These are phyloP conservation scores for Pseudogymnoascus verrucosus DNA, from an alignment of 2,329 filamentous ascomycete species.

Conservation along the genomic window DNA sequence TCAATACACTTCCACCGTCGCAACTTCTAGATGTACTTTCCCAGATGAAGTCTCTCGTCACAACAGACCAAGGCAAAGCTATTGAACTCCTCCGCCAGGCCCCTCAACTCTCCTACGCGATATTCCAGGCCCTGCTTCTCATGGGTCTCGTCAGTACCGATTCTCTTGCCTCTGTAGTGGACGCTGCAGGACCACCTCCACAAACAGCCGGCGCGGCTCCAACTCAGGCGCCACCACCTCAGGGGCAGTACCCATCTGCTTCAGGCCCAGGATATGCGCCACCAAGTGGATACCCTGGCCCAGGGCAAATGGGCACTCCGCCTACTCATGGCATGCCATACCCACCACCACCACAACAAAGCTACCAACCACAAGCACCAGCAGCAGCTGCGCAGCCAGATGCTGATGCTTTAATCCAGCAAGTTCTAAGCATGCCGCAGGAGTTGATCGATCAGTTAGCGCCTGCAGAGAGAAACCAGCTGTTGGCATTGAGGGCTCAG, in stretches of 20 bases:
- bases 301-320: constrained; percentile 35
- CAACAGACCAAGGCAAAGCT: constrained; percentile 71
- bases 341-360: constrained; percentile 36
- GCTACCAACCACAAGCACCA: constrained; percentile 35
- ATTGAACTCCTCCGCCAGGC: constrained; percentile 81
- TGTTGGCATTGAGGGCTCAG: constrained; percentile 66
- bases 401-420: constrained; percentile 67
- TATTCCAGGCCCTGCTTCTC: constrained; percentile 87
- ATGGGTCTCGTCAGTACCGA: constrained; percentile 87
- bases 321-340: constrained; percentile 35
- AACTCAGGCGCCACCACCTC: background rate
- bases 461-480: constrained; percentile 67
- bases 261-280: constrained; percentile 30
- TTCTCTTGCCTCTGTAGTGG: constrained; percentile 73
- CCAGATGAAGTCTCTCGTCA: constrained; percentile 89
- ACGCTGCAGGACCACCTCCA: constrained; percentile 35
- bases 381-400: constrained; percentile 40
- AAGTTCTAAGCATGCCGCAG: constrained; percentile 73
- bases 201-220: background rate
- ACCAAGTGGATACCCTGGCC: constrained; percentile 30
- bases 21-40: constrained; percentile 89
- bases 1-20: constrained; percentile 75
- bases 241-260: constrained; percentile 27
- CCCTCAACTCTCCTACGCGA: constrained; percentile 86
- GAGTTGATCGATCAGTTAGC: constrained; percentile 72